phyloP scores from a whole-genome alignment of 2,329 filamentous ascomycete genomes.

The Stagonosporopsis chrysanthemi region DNA sequence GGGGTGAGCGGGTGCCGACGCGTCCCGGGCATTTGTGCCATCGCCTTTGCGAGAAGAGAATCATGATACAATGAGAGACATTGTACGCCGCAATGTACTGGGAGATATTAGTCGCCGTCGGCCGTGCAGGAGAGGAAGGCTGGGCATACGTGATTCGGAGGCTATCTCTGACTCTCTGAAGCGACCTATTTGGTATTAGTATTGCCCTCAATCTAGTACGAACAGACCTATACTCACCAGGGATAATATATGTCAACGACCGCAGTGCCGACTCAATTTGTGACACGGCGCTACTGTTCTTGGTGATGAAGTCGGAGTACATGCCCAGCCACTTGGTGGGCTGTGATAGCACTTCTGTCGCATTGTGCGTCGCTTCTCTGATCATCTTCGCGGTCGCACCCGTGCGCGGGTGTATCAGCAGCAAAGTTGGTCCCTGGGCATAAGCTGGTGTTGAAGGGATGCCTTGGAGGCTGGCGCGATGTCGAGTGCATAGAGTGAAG shows the following conservation, averaged over 20 bases:
- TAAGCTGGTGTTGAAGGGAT: conserved; percentile 28
- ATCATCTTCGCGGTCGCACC: conserved; percentile 42
- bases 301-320: conserved; percentile 91
- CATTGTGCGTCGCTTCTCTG: conserved; percentile 48
- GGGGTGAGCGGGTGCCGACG: conserved; percentile 62
- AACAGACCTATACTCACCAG: conserved; percentile 61
- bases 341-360: conserved; percentile 61
- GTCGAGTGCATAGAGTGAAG: conserved; percentile 30
- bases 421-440: conserved; percentile 12
- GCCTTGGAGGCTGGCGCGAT: conserved; percentile 30
- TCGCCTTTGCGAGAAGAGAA: conserved; percentile 75
- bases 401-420: conserved; percentile 24
- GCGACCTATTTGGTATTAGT: conserved; percentile 63
- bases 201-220: not conserved
- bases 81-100: conserved; percentile 85
- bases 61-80: conserved; percentile 94
- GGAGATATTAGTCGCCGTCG: not conserved
- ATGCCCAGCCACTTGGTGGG: conserved; percentile 72
- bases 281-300: conserved; percentile 90
- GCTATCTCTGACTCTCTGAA: conserved; percentile 94
- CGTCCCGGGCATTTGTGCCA: conserved; percentile 62
- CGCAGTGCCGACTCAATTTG: conserved; percentile 94
- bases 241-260: conserved; percentile 94
- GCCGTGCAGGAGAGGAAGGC: not conserved
- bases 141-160: conserved; percentile 76